Evolutionary conservation across 1,284 basidiomycete species (phyloP).

Genomic region (Ceratobasidium sp.): DNA sequence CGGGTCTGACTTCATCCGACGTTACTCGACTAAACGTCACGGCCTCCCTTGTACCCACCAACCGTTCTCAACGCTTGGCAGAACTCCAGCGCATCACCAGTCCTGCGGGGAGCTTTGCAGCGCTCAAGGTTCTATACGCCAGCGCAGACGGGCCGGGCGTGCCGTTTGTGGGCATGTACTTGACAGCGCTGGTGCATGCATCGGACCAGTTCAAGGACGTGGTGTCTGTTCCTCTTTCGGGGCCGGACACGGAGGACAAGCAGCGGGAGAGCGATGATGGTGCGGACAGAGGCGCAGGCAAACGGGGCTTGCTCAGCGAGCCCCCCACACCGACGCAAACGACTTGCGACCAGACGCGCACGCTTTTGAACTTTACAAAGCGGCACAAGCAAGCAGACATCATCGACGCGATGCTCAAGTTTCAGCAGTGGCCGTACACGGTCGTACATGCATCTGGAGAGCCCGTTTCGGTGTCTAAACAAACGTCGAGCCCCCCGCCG

Average conservation of each 20-base stretch:
- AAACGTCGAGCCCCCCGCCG: neutral
- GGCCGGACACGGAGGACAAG: constrained; percentile 19
- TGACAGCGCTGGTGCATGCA: constrained; percentile 70
- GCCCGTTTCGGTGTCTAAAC: neutral
- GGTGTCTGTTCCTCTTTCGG: constrained; percentile 50
- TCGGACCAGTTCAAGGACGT: constrained; percentile 66
- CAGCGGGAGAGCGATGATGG: neutral
- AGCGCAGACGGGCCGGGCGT: constrained; percentile 67
- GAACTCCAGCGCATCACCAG: constrained; percentile 68
- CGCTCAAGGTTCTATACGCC: constrained; percentile 66
- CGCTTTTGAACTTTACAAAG: constrained; percentile 66
- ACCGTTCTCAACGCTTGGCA: constrained; percentile 64
- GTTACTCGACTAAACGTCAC: constrained; percentile 70
- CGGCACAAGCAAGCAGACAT: constrained; percentile 69
- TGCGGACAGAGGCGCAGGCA: neutral
- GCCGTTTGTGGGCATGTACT: constrained; percentile 73
- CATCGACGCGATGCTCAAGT: constrained; percentile 65
- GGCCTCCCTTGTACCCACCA: constrained; percentile 68
- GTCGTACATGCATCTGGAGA: neutral
- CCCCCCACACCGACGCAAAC: constrained; percentile 37
- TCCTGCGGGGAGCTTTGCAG: constrained; percentile 68
- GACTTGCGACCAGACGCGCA: constrained; percentile 48
- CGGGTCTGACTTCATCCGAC: constrained; percentile 70
- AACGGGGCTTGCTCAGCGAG: neutral
- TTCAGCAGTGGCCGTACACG: constrained; percentile 62